Percentiles rank a stretch among this genome's conserved stretches.
Conservation (phyloP, 805 yeast genomes). For the Clavispora carvajalis region DNA sequence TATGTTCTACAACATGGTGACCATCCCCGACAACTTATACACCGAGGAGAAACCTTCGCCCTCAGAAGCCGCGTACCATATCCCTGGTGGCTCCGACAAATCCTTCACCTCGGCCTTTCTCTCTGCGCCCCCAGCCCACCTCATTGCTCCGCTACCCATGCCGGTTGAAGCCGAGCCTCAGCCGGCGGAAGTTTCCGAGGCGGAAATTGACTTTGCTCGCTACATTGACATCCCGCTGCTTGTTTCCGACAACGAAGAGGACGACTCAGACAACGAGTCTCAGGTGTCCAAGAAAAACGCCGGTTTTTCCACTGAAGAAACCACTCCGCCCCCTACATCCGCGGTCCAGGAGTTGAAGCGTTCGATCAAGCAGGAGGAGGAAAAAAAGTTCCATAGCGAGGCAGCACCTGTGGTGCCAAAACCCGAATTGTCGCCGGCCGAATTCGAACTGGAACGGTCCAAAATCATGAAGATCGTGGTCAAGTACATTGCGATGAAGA, state of each 20-base stretch:
- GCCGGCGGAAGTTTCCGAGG: neutral
- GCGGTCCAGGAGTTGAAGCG: conserved; percentile 20
- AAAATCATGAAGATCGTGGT: conserved; percentile 39
- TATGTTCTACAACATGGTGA: conserved; percentile 11
- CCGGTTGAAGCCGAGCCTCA: conserved; percentile 1
- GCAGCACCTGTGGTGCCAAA: neutral
- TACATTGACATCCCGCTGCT: conserved; percentile 28
- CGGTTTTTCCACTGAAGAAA: neutral
- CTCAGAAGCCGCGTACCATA: conserved; percentile 1
- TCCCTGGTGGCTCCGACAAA: neutral
- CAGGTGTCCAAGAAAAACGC: conserved; percentile 3
- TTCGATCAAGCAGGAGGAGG: conserved; percentile 14
- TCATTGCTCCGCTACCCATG: neutral
- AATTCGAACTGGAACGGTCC: conserved; percentile 27
- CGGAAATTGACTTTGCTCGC: conserved; percentile 13
- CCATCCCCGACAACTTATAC: conserved; percentile 10
- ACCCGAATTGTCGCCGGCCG: conserved; percentile 6
- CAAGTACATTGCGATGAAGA: conserved; percentile 39
- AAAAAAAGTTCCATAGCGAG: neutral
- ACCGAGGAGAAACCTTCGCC: conserved; percentile 1
- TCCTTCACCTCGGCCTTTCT: conserved; percentile 4
- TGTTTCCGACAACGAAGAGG: conserved; percentile 28
- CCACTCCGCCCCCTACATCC: conserved; percentile 4
- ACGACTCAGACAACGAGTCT: conserved; percentile 23
- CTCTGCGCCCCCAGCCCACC: neutral